These are phyloP conservation scores for Xylariaceae sp. DNA, from an alignment of 2,329 filamentous ascomycete genomes.

Conservation along the genomic window DNA sequence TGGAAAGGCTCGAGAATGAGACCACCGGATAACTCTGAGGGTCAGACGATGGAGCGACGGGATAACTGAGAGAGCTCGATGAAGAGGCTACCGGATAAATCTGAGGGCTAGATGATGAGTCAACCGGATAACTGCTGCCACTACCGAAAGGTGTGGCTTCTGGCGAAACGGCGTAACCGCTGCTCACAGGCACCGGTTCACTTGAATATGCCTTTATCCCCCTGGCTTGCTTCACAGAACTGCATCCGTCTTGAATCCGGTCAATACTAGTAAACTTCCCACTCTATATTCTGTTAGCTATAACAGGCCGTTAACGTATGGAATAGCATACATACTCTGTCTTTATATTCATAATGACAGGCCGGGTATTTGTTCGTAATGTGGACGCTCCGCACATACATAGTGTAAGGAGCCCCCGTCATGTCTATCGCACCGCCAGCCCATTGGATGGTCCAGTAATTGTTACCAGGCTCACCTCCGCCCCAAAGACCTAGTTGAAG, in stretches of 20 bases:
- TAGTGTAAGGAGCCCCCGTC: conserved; percentile 27
- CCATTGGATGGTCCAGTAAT: conserved; percentile 30
- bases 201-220: conserved; percentile 1
- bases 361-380: conserved; percentile 34
- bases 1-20: background rate
- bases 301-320: background rate
- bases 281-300: conserved; percentile 23
- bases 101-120: no score
- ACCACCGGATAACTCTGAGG: background rate
- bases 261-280: conserved; percentile 26
- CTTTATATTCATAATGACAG: conserved; percentile 29
- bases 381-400: conserved; percentile 31
- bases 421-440: conserved; percentile 31
- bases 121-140: background rate
- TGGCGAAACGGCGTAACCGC: background rate
- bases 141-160: background rate
- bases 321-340: conserved; percentile 22
- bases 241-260: conserved; percentile 25
- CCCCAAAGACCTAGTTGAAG: conserved; percentile 32
- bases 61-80: background rate
- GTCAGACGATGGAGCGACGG: background rate
- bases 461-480: conserved; percentile 29
- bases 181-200: background rate
- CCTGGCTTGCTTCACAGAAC: conserved; percentile 16
- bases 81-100: background rate